Conservation (phyloP, 805 yeast genomes). For the Spathaspora sp. region DNA sequence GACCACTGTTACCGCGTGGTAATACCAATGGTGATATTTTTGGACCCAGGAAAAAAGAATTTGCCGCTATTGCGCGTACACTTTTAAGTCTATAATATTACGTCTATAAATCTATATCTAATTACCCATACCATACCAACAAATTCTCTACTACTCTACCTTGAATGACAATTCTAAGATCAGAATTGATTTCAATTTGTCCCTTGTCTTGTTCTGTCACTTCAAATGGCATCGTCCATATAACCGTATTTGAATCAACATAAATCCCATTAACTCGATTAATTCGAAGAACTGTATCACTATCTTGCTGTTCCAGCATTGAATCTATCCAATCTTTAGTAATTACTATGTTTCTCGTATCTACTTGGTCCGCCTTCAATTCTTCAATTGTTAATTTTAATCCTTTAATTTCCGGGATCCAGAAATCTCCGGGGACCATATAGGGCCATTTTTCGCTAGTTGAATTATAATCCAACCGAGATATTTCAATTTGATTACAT, state of each 20-base stretch:
- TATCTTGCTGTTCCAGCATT: not conserved
- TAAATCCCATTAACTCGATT: constrained; percentile 30
- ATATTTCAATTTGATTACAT: constrained; percentile 21
- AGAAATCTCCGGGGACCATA: constrained; percentile 25
- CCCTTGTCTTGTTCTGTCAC: constrained; percentile 7
- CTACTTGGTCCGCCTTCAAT: constrained; percentile 36
- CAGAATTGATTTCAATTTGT: constrained; percentile 14
- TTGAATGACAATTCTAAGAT: constrained; percentile 22
- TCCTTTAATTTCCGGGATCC: constrained; percentile 39
- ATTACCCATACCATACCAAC: constrained; percentile 17
- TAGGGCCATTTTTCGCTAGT: constrained; percentile 13
- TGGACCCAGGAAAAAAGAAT: not conserved
- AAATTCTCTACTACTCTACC: constrained; percentile 30
- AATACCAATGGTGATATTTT: not conserved
- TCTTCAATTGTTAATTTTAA: constrained; percentile 46
- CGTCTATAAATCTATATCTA: not conserved
- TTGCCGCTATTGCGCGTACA: not conserved
- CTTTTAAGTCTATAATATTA: not conserved
- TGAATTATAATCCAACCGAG: constrained; percentile 13
- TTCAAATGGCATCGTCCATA: constrained; percentile 30
- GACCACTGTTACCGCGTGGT: not conserved
- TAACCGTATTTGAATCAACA: constrained; percentile 15
- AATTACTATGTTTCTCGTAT: constrained; percentile 32
- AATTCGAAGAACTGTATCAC: constrained; percentile 19
- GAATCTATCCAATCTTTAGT: constrained; percentile 19